Conservation (phyloP, 805 yeast genomes). For the Barnettozyma sucrosica region DNA sequence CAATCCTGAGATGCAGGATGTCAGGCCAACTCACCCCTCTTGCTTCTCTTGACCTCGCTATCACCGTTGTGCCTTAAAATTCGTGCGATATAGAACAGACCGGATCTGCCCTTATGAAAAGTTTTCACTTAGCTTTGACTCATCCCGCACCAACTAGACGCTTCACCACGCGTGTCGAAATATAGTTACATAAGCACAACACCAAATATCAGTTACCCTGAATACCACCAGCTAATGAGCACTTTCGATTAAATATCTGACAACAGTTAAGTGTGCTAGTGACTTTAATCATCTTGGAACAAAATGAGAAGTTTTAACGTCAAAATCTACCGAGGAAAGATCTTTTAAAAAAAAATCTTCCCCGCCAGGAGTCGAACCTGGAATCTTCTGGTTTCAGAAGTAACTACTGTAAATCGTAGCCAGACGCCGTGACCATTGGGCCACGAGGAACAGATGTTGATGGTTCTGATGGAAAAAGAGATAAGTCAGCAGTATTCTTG, state of each 20-base stretch:
- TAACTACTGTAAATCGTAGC: constrained; percentile 48
- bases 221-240: not conserved
- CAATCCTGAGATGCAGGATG: not conserved
- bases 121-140: not conserved
- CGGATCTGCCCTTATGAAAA: not conserved
- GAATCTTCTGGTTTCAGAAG: constrained; percentile 34
- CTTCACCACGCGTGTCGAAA: not conserved
- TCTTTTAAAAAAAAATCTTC: constrained; percentile 26
- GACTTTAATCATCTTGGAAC: too few relatives aligned
- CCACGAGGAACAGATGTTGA: constrained; percentile 53
- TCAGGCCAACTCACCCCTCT: not conserved
- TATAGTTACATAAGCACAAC: too few relatives aligned
- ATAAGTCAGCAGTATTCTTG: too few relatives aligned
- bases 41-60: not conserved
- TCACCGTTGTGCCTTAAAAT: not conserved
- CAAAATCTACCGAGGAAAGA: too few relatives aligned
- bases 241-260: too few relatives aligned
- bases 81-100: not conserved
- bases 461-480: too few relatives aligned
- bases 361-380: constrained; percentile 34
- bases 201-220: too few relatives aligned
- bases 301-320: too few relatives aligned
- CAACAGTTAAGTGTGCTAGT: too few relatives aligned
- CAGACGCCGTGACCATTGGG: constrained; percentile 75
- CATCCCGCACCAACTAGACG: not conserved